phyloP scores from a whole-genome alignment of 2,329 filamentous ascomycete species.

The Pochonia chlamydosporia region DNA sequence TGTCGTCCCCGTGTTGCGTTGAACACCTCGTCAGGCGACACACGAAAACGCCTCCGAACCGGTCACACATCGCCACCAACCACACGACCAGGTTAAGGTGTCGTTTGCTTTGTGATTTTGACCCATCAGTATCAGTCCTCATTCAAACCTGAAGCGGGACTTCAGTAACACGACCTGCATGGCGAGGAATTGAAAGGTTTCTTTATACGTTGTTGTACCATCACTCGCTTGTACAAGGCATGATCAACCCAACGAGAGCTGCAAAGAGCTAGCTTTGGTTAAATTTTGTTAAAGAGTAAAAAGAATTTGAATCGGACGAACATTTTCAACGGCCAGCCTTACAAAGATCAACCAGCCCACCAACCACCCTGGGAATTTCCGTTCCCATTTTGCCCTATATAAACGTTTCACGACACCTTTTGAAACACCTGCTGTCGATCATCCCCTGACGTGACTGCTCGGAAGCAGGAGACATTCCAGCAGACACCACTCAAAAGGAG shows the following conservation, averaged over 20 bases:
- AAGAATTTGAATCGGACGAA: no score
- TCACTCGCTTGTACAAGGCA: not conserved
- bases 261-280: no score
- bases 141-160: constrained; percentile 8
- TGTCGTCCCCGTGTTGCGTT: not conserved
- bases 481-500: not conserved
- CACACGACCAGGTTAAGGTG: not conserved
- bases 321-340: no score
- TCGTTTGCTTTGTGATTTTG: not conserved
- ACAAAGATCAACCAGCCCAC: no score
- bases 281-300: no score
- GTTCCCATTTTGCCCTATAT: not conserved
- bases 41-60: constrained; percentile 2
- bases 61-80: not conserved
- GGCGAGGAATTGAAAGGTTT: not conserved
- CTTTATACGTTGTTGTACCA: not conserved
- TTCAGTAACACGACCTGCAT: constrained; percentile 3
- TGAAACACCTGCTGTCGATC: not conserved
- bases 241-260: no score
- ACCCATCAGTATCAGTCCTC: not conserved
- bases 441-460: not conserved
- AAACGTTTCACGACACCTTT: not conserved
- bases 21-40: not conserved
- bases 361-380: not conserved
- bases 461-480: not conserved